phyloP scores from a whole-genome alignment of 768 basidiomycete species.

The Lentinula lateritia region DNA sequence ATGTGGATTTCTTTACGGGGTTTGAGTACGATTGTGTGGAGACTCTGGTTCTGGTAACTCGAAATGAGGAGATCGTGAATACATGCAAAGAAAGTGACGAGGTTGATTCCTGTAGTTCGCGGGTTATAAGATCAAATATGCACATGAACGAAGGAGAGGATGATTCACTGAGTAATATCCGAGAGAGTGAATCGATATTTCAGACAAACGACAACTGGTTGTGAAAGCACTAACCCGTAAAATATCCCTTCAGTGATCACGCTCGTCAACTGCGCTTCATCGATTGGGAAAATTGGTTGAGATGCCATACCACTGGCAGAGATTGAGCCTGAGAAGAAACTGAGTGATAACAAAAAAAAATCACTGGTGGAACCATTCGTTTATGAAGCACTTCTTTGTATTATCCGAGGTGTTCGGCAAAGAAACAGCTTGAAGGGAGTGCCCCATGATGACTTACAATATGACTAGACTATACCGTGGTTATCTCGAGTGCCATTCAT shows the following conservation, averaged over 20 bases:
- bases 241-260: conserved; percentile 1
- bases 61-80: background rate
- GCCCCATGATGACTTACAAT: too few relatives aligned
- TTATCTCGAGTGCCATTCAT: too few relatives aligned
- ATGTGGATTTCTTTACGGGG: background rate
- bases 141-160: too few relatives aligned
- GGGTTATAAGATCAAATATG: too few relatives aligned
- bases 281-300: background rate
- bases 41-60: background rate
- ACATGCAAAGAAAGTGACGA: background rate
- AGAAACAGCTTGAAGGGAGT: too few relatives aligned
- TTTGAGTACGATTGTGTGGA: background rate
- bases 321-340: background rate
- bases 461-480: too few relatives aligned
- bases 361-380: background rate
- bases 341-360: background rate
- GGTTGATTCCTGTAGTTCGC: background rate
- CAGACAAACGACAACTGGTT: too few relatives aligned
- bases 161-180: too few relatives aligned
- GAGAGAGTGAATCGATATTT: too few relatives aligned
- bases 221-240: background rate
- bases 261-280: background rate
- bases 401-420: too few relatives aligned
- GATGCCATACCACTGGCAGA: background rate
- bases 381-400: too few relatives aligned